These are phyloP conservation scores for Castanea mollissima DNA, from an alignment of 306 rosid genomes.

Conservation along the genomic window DNA sequence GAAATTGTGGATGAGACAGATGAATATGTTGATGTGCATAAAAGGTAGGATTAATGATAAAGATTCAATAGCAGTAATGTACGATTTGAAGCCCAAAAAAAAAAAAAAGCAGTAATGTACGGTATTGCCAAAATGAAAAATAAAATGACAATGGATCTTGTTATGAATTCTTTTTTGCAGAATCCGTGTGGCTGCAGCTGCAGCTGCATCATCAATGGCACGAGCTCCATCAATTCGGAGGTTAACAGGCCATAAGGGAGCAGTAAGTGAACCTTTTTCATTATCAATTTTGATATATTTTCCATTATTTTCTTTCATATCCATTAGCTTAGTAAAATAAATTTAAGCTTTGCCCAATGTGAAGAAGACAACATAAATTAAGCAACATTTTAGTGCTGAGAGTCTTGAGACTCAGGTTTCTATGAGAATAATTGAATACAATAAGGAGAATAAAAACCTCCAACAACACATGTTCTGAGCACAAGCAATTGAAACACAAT, in stretches of 20 bases:
- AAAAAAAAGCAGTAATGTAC: neutral
- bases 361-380: neutral
- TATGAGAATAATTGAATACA: neutral
- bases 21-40: conserved; percentile 95
- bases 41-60: conserved; percentile 50
- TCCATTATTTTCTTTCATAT: neutral
- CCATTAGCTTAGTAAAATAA: neutral
- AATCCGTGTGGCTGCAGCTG: conserved; percentile 96
- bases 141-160: neutral
- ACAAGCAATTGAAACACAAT: neutral
- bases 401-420: neutral
- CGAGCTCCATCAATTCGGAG: conserved; percentile 82
- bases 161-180: conserved; percentile 42
- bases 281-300: neutral
- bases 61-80: conserved; percentile 4
- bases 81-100: neutral
- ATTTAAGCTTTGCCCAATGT: neutral
- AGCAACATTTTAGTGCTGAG: neutral
- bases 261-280: conserved; percentile 35
- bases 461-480: neutral
- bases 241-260: conserved; percentile 58
- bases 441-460: neutral
- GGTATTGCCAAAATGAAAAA: conserved; percentile 4
- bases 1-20: conserved; percentile 98
- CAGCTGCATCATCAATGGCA: conserved; percentile 91